Percentiles rank a stretch among this genome's conserved stretches.
Evolutionary conservation across 2,329 filamentous ascomycete species (phyloP).

Genomic region (Paecilomyces fulvus): DNA sequence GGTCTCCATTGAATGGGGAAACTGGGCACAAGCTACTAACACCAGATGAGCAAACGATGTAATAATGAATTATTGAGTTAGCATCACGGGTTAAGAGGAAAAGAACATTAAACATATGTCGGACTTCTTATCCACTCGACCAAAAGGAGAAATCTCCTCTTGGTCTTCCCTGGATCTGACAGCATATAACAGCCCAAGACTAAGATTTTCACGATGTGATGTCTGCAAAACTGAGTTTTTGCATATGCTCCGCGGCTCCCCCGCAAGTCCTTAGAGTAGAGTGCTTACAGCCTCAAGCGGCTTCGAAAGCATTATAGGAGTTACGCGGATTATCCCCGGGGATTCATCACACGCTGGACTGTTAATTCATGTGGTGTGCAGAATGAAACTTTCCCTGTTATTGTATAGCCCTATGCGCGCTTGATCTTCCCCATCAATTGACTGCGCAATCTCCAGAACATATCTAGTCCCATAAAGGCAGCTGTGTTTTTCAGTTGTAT

Average conservation of each 20-base stretch:
- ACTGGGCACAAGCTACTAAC: background rate
- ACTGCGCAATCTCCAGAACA: constrained; percentile 23
- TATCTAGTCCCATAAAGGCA: constrained; percentile 30
- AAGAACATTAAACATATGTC: too few relatives aligned
- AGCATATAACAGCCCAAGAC: background rate
- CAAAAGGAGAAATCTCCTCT: too few relatives aligned
- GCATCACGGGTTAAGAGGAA: background rate
- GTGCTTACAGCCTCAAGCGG: too few relatives aligned
- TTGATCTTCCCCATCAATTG: constrained; percentile 21
- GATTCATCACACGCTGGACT: background rate
- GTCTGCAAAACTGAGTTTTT: background rate
- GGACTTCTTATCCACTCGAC: too few relatives aligned
- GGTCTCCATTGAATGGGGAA: background rate
- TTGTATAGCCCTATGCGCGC: constrained; percentile 14
- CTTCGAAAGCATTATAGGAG: too few relatives aligned
- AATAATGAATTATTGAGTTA: background rate
- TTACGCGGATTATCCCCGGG: too few relatives aligned
- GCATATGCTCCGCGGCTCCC: constrained; percentile 4
- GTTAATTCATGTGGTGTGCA: background rate
- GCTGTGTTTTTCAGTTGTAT: constrained; percentile 14
- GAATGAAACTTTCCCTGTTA: background rate
- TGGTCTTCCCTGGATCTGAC: too few relatives aligned
- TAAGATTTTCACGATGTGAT: background rate
- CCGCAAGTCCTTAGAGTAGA: background rate
- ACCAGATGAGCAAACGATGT: background rate